phyloP scores from a whole-genome alignment of 164 flowering plant species.

The Berberis thunbergii region DNA sequence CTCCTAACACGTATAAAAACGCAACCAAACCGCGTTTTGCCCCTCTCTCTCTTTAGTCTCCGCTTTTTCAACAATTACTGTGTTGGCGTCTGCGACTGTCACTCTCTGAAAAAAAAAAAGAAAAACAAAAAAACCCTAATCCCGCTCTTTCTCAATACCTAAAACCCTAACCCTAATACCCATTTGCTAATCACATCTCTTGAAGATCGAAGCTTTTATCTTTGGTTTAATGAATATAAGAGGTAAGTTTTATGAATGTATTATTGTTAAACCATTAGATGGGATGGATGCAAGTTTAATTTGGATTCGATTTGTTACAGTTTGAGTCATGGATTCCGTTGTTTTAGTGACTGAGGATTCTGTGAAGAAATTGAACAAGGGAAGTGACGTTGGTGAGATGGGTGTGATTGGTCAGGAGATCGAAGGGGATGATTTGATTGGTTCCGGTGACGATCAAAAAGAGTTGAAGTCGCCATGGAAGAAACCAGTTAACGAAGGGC shows the following conservation, averaged over 20 bases:
- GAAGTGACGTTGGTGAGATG: not conserved
- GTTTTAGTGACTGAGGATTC: too few relatives aligned
- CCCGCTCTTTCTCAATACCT: not conserved
- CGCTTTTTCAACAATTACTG: not conserved
- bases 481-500: constrained; percentile 24
- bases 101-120: constrained; percentile 1
- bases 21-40: not conserved
- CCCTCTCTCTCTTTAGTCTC: not conserved
- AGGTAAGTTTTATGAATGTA: not conserved
- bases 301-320: too few relatives aligned
- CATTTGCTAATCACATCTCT: not conserved
- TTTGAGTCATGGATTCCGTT: too few relatives aligned
- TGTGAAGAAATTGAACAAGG: too few relatives aligned
- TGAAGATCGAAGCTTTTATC: not conserved
- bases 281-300: too few relatives aligned
- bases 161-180: not conserved
- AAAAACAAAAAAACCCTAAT: constrained; percentile 3
- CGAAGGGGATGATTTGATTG: constrained; percentile 9
- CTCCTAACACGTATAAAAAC: too few relatives aligned
- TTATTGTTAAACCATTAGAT: too few relatives aligned
- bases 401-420: not conserved
- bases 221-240: not conserved
- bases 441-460: constrained; percentile 14
- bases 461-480: constrained; percentile 47
- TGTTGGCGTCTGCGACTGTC: not conserved